Evolutionary conservation across 148 eudicot species (phyloP).

Genomic region (Chenopodium berlandieri): DNA sequence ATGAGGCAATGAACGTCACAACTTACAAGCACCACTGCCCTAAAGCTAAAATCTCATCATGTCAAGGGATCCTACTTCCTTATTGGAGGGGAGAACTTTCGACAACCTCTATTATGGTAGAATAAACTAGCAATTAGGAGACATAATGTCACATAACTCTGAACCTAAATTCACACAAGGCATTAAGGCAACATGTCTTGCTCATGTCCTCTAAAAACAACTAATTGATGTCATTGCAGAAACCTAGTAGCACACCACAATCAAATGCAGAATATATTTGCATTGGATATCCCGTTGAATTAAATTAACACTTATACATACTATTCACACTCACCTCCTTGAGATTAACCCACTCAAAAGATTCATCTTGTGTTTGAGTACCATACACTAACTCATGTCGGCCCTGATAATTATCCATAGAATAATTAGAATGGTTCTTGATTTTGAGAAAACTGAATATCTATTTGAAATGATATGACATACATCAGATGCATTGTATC

Average conservation of each 20-base stretch:
- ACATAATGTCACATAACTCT: not conserved
- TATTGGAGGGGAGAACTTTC: not conserved
- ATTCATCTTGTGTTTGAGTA: constrained; percentile 54
- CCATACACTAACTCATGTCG: constrained; percentile 84
- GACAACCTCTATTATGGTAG: not conserved
- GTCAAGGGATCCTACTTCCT: not conserved
- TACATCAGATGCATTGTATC: constrained; percentile 76
- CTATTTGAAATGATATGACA: constrained; percentile 24
- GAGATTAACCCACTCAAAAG: constrained; percentile 93
- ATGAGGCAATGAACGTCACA: not conserved
- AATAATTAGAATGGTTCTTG: constrained; percentile 20
- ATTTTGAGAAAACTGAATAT: constrained; percentile 15
- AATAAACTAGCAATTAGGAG: not conserved
- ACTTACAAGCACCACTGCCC: not conserved
- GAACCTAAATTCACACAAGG: not conserved
- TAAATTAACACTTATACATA: not conserved
- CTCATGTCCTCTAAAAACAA: not conserved
- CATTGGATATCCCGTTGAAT: not conserved
- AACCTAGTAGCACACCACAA: not conserved
- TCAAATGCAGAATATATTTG: not conserved
- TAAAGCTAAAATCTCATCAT: not conserved
- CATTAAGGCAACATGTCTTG: not conserved
- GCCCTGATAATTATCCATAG: constrained; percentile 53
- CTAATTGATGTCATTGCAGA: not conserved
- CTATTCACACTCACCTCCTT: constrained; percentile 49